Percentiles rank a stretch among this genome's conserved stretches.
These are phyloP conservation scores for Sphagnum tenellum DNA, from an alignment of 225 moss, liverwort and hornwort species.

Conservation along the genomic window DNA sequence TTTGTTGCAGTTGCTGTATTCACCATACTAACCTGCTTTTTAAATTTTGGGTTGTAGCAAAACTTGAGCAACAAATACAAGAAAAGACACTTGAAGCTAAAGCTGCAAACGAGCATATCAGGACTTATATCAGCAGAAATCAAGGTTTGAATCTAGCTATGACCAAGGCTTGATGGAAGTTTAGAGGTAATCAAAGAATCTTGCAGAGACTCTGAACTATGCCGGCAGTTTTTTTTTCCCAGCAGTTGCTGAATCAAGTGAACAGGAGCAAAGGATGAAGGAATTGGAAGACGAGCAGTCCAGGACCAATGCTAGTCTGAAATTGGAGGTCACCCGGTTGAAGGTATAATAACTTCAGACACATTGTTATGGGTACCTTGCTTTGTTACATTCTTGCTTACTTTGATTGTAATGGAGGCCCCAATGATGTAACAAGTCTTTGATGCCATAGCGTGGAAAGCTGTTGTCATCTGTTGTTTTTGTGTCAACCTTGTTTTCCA, in stretches of 20 bases:
- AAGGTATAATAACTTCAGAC: slow-evolving; percentile 1
- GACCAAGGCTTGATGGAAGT: too few species aligned
- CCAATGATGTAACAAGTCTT: too few species aligned
- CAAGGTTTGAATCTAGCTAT: too few species aligned
- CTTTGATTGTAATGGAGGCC: too few species aligned
- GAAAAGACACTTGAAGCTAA: slow-evolving; percentile 6
- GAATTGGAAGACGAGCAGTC: background rate
- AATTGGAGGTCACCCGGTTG: slow-evolving; percentile 2
- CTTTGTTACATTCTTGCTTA: too few species aligned
- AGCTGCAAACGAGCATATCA: slow-evolving; percentile 3
- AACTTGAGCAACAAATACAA: slow-evolving; percentile 2
- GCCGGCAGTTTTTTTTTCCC: background rate
- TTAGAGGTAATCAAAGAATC: slow-evolving; percentile 1
- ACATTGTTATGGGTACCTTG: too few species aligned
- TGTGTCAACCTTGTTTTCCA: slow-evolving; percentile 3
- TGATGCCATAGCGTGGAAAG: too few species aligned
- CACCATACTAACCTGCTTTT: background rate
- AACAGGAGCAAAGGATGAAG: slow-evolving; percentile 1
- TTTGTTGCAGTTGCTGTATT: too few species aligned
- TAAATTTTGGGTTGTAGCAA: slow-evolving; percentile 4
- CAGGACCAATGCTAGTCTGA: background rate
- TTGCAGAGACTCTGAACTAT: background rate
- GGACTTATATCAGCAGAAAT: background rate
- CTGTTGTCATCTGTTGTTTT: too few species aligned
- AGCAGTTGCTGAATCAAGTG: background rate